phyloP scores from a whole-genome alignment of 495 filamentous ascomycete species.

The Annulohypoxylon maeteangense region DNA sequence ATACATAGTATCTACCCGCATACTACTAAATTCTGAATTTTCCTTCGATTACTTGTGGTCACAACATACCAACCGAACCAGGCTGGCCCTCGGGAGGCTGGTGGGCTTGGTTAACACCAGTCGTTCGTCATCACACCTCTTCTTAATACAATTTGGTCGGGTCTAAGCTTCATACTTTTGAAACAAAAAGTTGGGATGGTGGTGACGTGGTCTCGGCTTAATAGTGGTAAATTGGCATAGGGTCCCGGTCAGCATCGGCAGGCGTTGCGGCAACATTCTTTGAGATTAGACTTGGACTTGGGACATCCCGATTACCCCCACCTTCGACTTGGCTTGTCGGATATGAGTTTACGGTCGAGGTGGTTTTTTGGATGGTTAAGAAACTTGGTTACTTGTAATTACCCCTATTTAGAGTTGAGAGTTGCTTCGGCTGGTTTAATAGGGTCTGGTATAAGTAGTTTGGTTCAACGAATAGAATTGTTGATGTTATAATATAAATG shows the following conservation, averaged over 20 bases:
- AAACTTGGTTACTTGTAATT: constrained; percentile 19
- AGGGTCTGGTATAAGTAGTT: constrained; percentile 18
- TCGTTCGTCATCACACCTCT: constrained; percentile 15
- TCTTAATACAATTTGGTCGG: constrained; percentile 22
- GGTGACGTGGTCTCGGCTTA: constrained; percentile 11
- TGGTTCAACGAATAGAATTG: constrained; percentile 32
- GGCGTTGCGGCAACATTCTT: constrained; percentile 39
- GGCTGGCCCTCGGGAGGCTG: constrained; percentile 37
- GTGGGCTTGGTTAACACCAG: constrained; percentile 20
- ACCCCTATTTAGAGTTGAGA: constrained; percentile 22
- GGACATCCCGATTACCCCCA: constrained; percentile 11
- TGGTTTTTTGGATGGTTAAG: constrained; percentile 17
- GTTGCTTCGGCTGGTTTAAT: constrained; percentile 36
- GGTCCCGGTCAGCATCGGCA: constrained; percentile 32
- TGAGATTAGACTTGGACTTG: constrained; percentile 25
- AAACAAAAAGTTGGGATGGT: constrained; percentile 4
- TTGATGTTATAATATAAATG: constrained; percentile 9
- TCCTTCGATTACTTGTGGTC: constrained; percentile 11
- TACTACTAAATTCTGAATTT: not conserved
- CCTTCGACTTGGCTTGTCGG: not conserved
- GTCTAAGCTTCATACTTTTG: not conserved
- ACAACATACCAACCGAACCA: constrained; percentile 22
- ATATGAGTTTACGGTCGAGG: constrained; percentile 4
- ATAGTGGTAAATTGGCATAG: constrained; percentile 6
- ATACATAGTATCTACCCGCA: not conserved